A percentile compares a stretch with the other conserved stretches of the same genome.
Conservation (phyloP, 768 basidiomycete genomes). For the Tulasnella sp. region DNA sequence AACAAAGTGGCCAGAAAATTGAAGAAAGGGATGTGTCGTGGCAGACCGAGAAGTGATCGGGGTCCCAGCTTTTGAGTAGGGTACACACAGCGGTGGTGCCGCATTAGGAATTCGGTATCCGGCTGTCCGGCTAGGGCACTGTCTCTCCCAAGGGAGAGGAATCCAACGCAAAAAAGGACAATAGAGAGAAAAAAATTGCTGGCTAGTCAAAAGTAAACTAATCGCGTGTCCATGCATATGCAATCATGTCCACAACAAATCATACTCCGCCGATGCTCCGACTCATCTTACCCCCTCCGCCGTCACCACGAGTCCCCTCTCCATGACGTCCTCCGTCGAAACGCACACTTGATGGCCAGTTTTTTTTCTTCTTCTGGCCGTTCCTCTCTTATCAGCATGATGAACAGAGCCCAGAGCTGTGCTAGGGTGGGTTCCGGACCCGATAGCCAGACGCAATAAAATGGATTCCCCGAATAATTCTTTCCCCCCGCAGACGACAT, state of each 20-base stretch:
- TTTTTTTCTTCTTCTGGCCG: too few species aligned
- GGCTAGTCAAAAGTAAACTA: not conserved
- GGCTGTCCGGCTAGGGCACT: not conserved
- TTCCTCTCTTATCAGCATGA: not conserved
- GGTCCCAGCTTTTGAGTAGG: not conserved
- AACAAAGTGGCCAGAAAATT: not conserved
- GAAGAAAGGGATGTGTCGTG: not conserved
- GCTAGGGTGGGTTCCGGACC: not conserved
- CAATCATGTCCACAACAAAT: not conserved
- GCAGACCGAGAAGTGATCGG: not conserved
- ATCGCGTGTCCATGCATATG: not conserved
- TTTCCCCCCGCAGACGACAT: not conserved
- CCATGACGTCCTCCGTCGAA: not conserved
- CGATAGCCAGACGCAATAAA: not conserved
- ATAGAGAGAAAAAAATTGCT: not conserved
- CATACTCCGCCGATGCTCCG: conserved; percentile 3
- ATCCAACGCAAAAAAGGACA: conserved; percentile 4
- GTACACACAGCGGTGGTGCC: not conserved
- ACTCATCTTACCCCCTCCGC: not conserved
- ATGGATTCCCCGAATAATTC: not conserved
- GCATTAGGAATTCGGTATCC: not conserved
- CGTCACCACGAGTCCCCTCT: not conserved
- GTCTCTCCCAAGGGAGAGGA: not conserved
- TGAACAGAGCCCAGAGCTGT: not conserved
- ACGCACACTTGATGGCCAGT: too few species aligned